A percentile compares a stretch with the other conserved stretches of the same genome.
Evolutionary conservation across 108 stramenopile genomes (phyloP).

Genomic region (Cyclotella kingstonii): DNA sequence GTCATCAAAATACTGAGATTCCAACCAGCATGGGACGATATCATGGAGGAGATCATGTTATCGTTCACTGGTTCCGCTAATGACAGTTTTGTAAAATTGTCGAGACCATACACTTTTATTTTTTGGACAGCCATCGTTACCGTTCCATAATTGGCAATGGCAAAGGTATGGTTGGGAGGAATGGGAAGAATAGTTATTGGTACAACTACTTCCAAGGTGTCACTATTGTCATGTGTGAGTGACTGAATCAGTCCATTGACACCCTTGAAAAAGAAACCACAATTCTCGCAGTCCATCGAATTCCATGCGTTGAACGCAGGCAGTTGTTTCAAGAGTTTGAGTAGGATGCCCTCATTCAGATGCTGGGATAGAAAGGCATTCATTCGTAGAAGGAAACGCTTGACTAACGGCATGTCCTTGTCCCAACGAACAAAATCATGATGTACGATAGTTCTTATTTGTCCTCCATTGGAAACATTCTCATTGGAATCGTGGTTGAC

Average conservation of each 20-base stretch:
- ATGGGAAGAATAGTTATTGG: slow-evolving; percentile 25
- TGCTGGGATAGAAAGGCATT: slow-evolving; percentile 42
- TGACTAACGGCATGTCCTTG: slow-evolving; percentile 40
- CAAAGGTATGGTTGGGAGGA: slow-evolving; percentile 47
- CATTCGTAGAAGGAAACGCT: slow-evolving; percentile 8
- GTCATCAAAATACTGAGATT: slow-evolving; percentile 40
- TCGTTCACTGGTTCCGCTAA: slow-evolving; percentile 39
- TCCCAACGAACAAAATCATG: slow-evolving; percentile 26
- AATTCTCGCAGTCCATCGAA: slow-evolving; percentile 22
- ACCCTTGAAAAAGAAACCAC: slow-evolving; percentile 65
- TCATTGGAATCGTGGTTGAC: background rate
- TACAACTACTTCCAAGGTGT: slow-evolving; percentile 12
- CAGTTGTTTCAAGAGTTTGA: slow-evolving; percentile 20
- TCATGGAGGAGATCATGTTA: slow-evolving; percentile 24
- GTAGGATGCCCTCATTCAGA: slow-evolving; percentile 39
- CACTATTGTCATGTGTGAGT: slow-evolving; percentile 27
- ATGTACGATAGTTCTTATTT: background rate
- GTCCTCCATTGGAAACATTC: background rate
- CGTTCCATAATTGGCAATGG: slow-evolving; percentile 36
- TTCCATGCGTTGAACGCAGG: slow-evolving; percentile 27
- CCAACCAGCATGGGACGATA: slow-evolving; percentile 29
- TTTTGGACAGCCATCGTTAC: slow-evolving; percentile 25
- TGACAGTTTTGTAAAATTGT: slow-evolving; percentile 47
- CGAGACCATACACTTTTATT: slow-evolving; percentile 50
- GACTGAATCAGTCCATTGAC: slow-evolving; percentile 60